A percentile compares a stretch with the other conserved stretches of the same genome.
These are phyloP conservation scores for Cordyceps tenuipes DNA, from an alignment of 2,329 filamentous ascomycete genomes.

Conservation along the genomic window DNA sequence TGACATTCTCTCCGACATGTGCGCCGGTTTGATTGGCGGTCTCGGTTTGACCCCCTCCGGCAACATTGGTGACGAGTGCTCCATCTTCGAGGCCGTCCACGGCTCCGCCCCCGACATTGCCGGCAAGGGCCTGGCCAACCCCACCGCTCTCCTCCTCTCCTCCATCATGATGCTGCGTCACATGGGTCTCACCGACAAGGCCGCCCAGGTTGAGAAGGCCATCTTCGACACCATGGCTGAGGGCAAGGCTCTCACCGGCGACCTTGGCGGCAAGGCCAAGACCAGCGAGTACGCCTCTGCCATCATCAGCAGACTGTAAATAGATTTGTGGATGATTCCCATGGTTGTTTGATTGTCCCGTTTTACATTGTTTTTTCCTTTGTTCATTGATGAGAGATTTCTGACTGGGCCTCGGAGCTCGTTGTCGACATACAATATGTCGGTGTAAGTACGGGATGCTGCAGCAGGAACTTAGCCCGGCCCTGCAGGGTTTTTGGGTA, in stretches of 20 bases:
- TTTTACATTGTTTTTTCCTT: constrained; percentile 6
- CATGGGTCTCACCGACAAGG: constrained; percentile 84
- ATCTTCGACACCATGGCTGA: constrained; percentile 93
- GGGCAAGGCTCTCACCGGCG: constrained; percentile 92
- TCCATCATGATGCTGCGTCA: constrained; percentile 99
- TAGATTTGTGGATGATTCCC: constrained; percentile 8
- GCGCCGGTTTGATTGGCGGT: constrained; percentile 94
- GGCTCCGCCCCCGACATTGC: constrained; percentile 95
- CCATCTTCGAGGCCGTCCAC: constrained; percentile 99
- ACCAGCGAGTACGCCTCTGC: constrained; percentile 88
- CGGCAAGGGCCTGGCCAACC: constrained; percentile 93
- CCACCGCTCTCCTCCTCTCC: constrained; percentile 86
- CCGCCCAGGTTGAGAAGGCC: constrained; percentile 81
- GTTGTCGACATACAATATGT: not conserved
- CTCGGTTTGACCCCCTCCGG: constrained; percentile 94
- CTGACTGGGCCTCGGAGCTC: not conserved
- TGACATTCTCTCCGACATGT: constrained; percentile 99
- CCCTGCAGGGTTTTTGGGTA: constrained; percentile 3
- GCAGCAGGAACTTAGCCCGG: not conserved
- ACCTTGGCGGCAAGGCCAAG: constrained; percentile 93
- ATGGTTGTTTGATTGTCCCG: constrained; percentile 11
- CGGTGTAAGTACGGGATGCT: not conserved
- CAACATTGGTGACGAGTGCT: constrained; percentile 98
- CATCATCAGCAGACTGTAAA: constrained; percentile 67
- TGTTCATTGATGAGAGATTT: constrained; percentile 6